Base-by-base conservation (phyloP, 1,139 yeast species). In the Debaryomyces coudertii region DNA sequence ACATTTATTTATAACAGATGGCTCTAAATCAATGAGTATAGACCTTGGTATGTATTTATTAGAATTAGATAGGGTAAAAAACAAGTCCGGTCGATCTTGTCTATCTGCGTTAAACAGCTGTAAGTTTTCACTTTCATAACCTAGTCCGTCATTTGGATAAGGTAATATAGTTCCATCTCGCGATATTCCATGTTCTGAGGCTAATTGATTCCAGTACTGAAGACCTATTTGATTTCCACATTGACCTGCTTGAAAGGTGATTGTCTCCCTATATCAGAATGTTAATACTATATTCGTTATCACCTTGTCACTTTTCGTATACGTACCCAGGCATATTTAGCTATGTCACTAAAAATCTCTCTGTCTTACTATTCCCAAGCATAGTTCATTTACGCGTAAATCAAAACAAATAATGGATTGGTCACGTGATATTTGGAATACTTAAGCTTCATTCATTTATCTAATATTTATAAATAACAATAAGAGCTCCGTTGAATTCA, bases 191-290 rank as follows among this genome's bases (percentile, higher is more conserved):
- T 93, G 99, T 58, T 93, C 99, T 33, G 73, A 67, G 41, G 96
- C 89, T 47, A 93, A 68, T 65, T 90, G 97, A 43, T 83, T 79
- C 99, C 99, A 93, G 63, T 92, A 93, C 62, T 88, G 88, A 46
- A 88, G 81, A 16, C 98, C 98, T 1, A 93, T 86, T 63, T 93
- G 99, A 66, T 93, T 93, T 44, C 99, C 99, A 69, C 99, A 95
- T 68, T 93, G 99, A 25, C 97, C 90, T 46, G 73, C 71, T 54
- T 75, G 80, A 27, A 76, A 56, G 11, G 79, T 72, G 11, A 76
- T 62, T 3, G 76, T 71, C 55, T 68, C 74, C 2, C 76, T 68
- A 41, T 25, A 28, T n/a, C 2, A 25, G n/a, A 14, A 36, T 24
- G 74, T 71, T 69, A 68, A 76, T 65, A 61, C 23, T 15, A 23